Evolutionary conservation across 805 yeast species (phyloP), one percentile per base, ranked within the genome.

Genomic region (Suhomyces emberorum): DNA sequence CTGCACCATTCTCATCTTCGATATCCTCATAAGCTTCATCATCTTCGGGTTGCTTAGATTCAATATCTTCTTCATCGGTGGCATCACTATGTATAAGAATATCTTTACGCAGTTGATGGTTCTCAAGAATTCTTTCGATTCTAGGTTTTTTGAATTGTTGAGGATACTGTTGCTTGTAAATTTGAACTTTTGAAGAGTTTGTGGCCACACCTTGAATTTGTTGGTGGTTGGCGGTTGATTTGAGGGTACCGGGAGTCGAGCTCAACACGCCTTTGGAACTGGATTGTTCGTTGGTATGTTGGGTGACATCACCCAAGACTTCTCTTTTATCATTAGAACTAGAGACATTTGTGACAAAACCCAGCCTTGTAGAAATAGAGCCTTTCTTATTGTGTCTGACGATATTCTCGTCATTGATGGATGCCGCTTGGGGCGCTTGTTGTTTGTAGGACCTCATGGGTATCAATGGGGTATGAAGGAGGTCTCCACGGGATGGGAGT

Each of bases 301-400:
- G 52, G 5, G 63, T 58, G 12, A 59, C 48, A 38, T 61, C 66
- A 25, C 56, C 50, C 36, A 61, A 52, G 10, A 54, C 63, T 28
- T 57, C 59, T 32, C 66, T 41, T 22, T 39, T 46, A 24, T 28
- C 39, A n/a, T 37, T 34, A 7, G 41, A 28, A 5, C 41, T 25
- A 9, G 34, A 20, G 26, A 26, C 27, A 25, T 29, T 14, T 15
- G 14, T 10, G 32, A 14, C 32, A 11, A n/a, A 15, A 7, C 15
- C 23, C 24, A 28, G 32, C 18, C 28, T 34, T 17, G 28, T 24
- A 4, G 41, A 16, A 14, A 14, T 6, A 7, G 37, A 22, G 16
- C 15, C 29, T 11, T 23, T 26, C 22, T 33, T 38, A 15, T 26
- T 32, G 21, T 35, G 32, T 15, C 38, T 28, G 32, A 33, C 31